Base-by-base conservation (phyloP, 305 asterid species). In the Withania somnifera region DNA sequence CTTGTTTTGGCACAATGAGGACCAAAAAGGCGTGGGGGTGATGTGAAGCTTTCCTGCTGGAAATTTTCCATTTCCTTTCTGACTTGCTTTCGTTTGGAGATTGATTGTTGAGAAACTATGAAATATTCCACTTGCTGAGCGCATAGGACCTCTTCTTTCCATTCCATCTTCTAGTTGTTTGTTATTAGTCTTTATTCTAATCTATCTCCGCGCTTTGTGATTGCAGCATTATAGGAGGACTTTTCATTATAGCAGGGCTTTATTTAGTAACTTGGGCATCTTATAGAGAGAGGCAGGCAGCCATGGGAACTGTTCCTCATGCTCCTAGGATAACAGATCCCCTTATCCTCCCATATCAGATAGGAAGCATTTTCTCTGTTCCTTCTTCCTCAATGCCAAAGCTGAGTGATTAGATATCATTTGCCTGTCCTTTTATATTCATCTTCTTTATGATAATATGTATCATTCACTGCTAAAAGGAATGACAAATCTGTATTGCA, bases 221-320 rank as follows among this genome's bases (percentile, higher is more conserved):
- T 83, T 85, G 83, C 98, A 96, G 98, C 89, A 89, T 96, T 81
- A 32, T 93, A 11, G 98, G 99, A 85, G 99, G 98, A 60, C 61
- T 89, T 82, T 88, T 96, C 50, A 93, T 96, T 38, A 87, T 94
- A 76, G 94, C 88, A 5, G 99, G 99, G 82, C 97, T 96, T 69
- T 96, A 94, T 89, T 58, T 92, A 94, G 98, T 95, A 68, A 95
- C 99, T 11, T 94, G 99, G 99, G 99, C 96, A 73, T 91, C 99
- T 6, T 81, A 88, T 82, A 84, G 89, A 84, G 97, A 91, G 76
- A 92, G 40, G 81, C 92, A 83, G 66, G 85, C 85, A 53, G 24
- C 86, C 36, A 51, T 14, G 14, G 90, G 88, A 75, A 86, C 61
- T 30, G 60, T 83, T 47, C 81, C 85, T 57, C 90, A 83, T 77